These are phyloP conservation scores for Musa itinerans DNA, from an alignment of 176 grass and related monocot species.

Conservation along the genomic window DNA sequence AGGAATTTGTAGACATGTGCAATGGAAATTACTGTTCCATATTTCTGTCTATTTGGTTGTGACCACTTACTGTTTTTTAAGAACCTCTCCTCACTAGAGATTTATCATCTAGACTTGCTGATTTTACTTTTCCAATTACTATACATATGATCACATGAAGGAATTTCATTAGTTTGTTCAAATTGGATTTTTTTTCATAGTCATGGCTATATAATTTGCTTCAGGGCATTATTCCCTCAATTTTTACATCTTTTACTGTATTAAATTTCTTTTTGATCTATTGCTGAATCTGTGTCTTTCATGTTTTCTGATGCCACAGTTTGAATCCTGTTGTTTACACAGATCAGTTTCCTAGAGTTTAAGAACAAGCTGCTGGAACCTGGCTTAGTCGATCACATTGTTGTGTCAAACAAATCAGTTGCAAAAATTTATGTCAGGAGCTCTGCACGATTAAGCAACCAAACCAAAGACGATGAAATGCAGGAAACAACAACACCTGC, in stretches of 20 bases:
- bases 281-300: not conserved
- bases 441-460: conserved; percentile 30
- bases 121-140: too few species aligned
- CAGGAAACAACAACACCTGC: conserved; percentile 38
- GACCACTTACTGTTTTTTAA: too few species aligned
- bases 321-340: conserved; percentile 30
- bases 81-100: too few species aligned
- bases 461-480: conserved; percentile 33
- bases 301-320: not conserved
- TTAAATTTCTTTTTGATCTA: not conserved
- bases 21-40: too few species aligned
- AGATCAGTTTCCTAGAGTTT: conserved; percentile 98
- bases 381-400: conserved; percentile 83
- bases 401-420: conserved; percentile 82
- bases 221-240: not conserved
- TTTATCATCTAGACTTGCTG: too few species aligned
- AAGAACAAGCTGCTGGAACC: conserved; percentile 86
- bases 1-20: too few species aligned
- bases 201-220: not conserved
- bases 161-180: not conserved
- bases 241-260: not conserved
- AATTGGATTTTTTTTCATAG: not conserved
- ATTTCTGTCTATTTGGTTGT: too few species aligned
- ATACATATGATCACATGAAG: not conserved
- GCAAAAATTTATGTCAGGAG: conserved; percentile 76